Evolutionary conservation across 2,329 filamentous ascomycete genomes (phyloP).

Genomic region (Aspergillus quadricinctus): DNA sequence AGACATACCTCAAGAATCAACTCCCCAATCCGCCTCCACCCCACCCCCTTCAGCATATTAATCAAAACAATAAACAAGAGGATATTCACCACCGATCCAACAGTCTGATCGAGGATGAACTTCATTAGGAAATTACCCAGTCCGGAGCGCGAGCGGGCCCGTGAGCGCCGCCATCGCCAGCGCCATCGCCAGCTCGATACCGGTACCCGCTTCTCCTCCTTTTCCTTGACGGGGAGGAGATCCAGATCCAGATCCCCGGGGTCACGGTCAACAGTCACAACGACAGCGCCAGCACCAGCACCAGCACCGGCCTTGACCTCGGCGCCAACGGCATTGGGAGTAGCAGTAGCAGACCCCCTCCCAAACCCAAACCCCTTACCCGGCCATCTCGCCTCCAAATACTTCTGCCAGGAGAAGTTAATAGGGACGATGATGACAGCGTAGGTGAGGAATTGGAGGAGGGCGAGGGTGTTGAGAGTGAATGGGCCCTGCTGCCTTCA

Average conservation of each 20-base stretch:
- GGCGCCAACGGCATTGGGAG: no score
- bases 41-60: slow-evolving; percentile 38
- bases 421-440: slow-evolving; percentile 69
- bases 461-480: slow-evolving; percentile 59
- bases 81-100: slow-evolving; percentile 55
- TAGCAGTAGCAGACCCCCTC: no score
- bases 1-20: slow-evolving; percentile 30
- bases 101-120: slow-evolving; percentile 54
- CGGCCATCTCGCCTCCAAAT: slow-evolving; percentile 72
- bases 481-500: slow-evolving; percentile 59
- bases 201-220: slow-evolving; percentile 66
- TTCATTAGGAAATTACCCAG: slow-evolving; percentile 49
- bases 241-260: not conserved
- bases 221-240: slow-evolving; percentile 31
- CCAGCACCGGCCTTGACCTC: not conserved
- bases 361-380: no score
- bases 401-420: slow-evolving; percentile 83
- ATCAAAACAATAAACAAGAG: slow-evolving; percentile 54
- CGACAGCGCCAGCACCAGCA: not conserved
- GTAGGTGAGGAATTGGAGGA: slow-evolving; percentile 75
- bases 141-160: slow-evolving; percentile 32
- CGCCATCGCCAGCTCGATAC: slow-evolving; percentile 15
- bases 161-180: not conserved
- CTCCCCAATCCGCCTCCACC: slow-evolving; percentile 22
- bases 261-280: not conserved